Evolutionary conservation across 163 green algal genomes (phyloP).

Genomic region (Scenedesmus sp.): DNA sequence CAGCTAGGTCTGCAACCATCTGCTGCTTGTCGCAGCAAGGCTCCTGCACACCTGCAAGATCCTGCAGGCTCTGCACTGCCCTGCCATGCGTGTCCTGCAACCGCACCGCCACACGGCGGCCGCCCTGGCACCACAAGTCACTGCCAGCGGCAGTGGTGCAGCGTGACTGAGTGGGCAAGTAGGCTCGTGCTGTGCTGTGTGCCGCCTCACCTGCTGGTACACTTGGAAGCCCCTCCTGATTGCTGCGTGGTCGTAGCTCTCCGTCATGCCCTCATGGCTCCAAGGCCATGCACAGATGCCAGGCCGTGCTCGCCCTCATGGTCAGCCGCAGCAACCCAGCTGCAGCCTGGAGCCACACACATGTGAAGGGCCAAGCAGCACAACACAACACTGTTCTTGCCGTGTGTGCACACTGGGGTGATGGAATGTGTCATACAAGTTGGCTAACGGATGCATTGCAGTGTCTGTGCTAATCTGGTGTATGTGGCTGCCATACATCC

Average conservation of each 20-base stretch:
- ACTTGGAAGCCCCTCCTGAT: constrained; percentile 97
- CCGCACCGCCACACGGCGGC: constrained; percentile 27
- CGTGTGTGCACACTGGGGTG: background rate
- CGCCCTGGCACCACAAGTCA: no score
- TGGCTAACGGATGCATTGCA: background rate
- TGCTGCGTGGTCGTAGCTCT: constrained; percentile 93
- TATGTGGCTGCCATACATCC: background rate
- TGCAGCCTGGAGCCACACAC: constrained; percentile 55
- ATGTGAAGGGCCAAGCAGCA: background rate
- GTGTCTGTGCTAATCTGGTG: background rate
- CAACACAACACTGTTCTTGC: background rate
- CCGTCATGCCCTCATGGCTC: constrained; percentile 92
- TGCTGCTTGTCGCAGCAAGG: background rate
- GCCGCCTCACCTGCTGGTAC: constrained; percentile 77
- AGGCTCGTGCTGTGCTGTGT: no score
- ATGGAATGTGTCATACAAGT: background rate
- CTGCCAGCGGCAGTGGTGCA: no score
- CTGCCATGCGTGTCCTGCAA: background rate
- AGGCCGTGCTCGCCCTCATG: constrained; percentile 96
- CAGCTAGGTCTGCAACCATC: background rate
- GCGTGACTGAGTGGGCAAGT: no score
- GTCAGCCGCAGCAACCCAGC: constrained; percentile 70
- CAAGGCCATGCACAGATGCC: constrained; percentile 89
- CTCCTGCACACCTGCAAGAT: no score
- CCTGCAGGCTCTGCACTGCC: no score